phyloP scores from a whole-genome alignment of 768 basidiomycete genomes.

The Psilocybe azurescens region DNA sequence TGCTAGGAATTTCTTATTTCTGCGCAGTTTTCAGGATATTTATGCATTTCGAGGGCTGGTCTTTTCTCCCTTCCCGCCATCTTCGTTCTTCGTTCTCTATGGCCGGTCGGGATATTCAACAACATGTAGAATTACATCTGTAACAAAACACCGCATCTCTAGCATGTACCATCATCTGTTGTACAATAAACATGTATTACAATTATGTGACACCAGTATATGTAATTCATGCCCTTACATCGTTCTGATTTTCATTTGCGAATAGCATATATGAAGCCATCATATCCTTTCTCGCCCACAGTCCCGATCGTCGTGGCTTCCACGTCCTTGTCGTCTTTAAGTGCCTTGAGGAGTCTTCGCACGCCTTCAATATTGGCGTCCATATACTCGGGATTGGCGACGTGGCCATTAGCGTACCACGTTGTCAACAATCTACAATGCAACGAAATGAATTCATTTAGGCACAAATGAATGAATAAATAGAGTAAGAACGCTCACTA shows the following conservation, averaged over 20 bases:
- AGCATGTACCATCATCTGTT: slow-evolving; percentile 6
- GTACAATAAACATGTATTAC: neutral
- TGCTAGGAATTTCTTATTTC: neutral
- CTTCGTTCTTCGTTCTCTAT: neutral
- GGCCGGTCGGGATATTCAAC: neutral
- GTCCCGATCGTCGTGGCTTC: slow-evolving; percentile 56
- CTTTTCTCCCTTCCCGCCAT: neutral
- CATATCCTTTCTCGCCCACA: slow-evolving; percentile 57
- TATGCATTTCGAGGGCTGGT: slow-evolving; percentile 10
- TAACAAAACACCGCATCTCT: neutral
- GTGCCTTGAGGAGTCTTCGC: slow-evolving; percentile 44
- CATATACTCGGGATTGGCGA: slow-evolving; percentile 43
- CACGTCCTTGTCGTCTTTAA: slow-evolving; percentile 56
- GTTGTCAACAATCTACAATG: slow-evolving; percentile 61
- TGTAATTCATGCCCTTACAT: slow-evolving; percentile 14
- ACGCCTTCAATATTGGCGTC: slow-evolving; percentile 50
- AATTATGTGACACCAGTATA: neutral
- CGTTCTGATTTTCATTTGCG: slow-evolving; percentile 31
- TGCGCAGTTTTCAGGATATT: slow-evolving; percentile 3
- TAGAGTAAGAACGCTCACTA: slow-evolving; percentile 43
- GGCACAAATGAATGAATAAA: neutral
- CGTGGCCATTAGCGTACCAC: slow-evolving; percentile 55
- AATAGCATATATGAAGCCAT: slow-evolving; percentile 58
- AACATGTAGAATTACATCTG: neutral
- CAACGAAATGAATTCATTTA: neutral